phyloP scores from a whole-genome alignment of 2,329 filamentous ascomycete genomes.

The Corynespora cassiicola region DNA sequence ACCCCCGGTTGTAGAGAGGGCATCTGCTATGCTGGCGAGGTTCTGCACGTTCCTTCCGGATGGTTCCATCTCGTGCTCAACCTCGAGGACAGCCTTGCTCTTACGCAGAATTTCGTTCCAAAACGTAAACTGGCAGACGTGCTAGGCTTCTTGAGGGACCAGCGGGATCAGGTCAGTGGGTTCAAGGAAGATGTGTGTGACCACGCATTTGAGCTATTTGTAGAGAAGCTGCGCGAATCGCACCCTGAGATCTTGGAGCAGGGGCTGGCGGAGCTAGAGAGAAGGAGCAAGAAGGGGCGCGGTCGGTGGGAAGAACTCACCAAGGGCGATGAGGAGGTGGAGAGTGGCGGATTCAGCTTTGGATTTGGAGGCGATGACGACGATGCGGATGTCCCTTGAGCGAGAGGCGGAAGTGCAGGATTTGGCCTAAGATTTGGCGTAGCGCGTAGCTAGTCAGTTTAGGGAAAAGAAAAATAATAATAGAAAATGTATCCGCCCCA shows the following conservation, averaged over 20 bases:
- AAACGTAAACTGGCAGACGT: conserved; percentile 74
- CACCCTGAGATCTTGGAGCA: conserved; percentile 71
- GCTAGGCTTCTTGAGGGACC: conserved; percentile 80
- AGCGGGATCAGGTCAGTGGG: conserved; percentile 84
- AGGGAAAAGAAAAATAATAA: no score
- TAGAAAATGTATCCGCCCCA: no score
- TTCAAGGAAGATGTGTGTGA: conserved; percentile 76
- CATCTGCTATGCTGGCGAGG: conserved; percentile 82
- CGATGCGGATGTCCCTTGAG: conserved; percentile 44
- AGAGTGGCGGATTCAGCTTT: conserved; percentile 65
- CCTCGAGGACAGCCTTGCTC: conserved; percentile 79
- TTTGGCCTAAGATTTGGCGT: no score
- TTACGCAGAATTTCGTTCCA: conserved; percentile 96
- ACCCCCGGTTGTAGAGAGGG: conserved; percentile 83
- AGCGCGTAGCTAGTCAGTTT: no score
- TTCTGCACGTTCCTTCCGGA: conserved; percentile 89
- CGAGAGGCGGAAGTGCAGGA: no score
- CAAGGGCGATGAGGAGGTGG: conserved; percentile 56
- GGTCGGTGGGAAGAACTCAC: conserved; percentile 87
- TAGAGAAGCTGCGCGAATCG: conserved; percentile 67
- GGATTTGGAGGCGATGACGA: conserved; percentile 64
- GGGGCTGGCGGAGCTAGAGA: conserved; percentile 70
- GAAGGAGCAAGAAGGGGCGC: conserved; percentile 67
- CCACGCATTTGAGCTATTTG: conserved; percentile 74
- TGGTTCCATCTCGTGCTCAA: conserved; percentile 99